Evolutionary conservation across 2,329 filamentous ascomycete species (phyloP).

Genomic region (Colletotrichum limetticola): DNA sequence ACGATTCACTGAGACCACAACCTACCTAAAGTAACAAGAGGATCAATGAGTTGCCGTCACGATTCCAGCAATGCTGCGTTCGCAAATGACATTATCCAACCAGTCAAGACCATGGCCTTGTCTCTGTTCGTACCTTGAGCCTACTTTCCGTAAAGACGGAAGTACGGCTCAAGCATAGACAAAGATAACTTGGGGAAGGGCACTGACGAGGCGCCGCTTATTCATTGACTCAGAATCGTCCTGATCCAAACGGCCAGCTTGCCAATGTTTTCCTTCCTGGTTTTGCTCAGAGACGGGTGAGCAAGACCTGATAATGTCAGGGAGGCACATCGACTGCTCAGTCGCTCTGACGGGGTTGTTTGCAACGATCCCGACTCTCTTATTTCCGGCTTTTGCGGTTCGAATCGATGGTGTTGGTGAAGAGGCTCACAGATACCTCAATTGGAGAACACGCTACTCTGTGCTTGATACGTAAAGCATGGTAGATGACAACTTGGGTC

Average conservation of each 20-base stretch:
- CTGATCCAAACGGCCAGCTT: neutral
- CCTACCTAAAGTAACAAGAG: neutral
- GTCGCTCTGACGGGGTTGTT: too few species aligned
- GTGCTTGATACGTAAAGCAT: too few species aligned
- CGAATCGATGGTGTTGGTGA: neutral
- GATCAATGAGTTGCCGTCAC: neutral
- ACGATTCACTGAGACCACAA: neutral
- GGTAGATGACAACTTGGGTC: neutral
- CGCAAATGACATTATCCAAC: neutral
- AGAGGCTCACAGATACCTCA: neutral
- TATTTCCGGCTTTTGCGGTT: neutral
- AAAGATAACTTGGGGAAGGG: neutral
- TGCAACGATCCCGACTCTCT: too few species aligned
- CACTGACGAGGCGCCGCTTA: neutral
- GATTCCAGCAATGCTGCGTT: neutral
- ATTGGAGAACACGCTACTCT: too few species aligned
- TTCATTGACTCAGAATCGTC: neutral
- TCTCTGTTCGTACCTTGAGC: neutral
- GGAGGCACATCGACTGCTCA: neutral
- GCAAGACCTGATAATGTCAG: neutral
- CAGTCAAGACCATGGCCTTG: neutral
- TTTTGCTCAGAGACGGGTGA: neutral
- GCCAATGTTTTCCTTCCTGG: slow-evolving; percentile 3
- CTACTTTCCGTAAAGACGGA: neutral
- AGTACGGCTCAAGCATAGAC: neutral